These are phyloP conservation scores for Angomonas deanei DNA, from an alignment of 208 protist genomes.

Conservation along the genomic window DNA sequence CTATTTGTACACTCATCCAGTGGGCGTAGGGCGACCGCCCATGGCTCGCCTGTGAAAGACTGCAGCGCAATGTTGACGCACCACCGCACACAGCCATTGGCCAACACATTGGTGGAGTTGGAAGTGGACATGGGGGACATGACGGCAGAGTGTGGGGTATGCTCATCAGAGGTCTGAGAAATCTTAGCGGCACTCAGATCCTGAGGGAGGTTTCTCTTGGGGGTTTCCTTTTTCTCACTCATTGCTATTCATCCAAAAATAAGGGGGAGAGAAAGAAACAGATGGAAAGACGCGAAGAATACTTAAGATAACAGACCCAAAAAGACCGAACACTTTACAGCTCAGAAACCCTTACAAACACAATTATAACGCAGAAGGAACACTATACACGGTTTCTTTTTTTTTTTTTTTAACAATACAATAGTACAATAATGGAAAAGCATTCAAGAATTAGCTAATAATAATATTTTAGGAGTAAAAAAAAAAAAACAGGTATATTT, in stretches of 20 bases:
- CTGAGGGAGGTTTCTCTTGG: neutral
- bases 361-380: no score
- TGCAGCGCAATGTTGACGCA: slow-evolving; percentile 74
- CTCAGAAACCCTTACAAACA: no score
- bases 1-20: slow-evolving; percentile 19
- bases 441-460: neutral
- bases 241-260: neutral
- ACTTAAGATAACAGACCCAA: no score
- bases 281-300: no score
- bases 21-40: slow-evolving; percentile 45
- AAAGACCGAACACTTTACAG: no score
- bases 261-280: slow-evolving; percentile 12
- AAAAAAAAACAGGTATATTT: neutral
- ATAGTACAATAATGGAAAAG: neutral
- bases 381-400: no score
- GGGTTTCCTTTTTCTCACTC: neutral
- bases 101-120: slow-evolving; percentile 6
- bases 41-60: slow-evolving; percentile 70
- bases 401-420: no score
- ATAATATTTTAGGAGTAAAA: neutral
- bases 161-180: slow-evolving; percentile 1
- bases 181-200: neutral
- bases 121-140: neutral
- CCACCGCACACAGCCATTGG: slow-evolving; percentile 53
- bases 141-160: neutral